Evolutionary conservation across 805 yeast genomes (phyloP), one percentile per base, ranked within the genome.

Genomic region (Yarrowia deformans): DNA sequence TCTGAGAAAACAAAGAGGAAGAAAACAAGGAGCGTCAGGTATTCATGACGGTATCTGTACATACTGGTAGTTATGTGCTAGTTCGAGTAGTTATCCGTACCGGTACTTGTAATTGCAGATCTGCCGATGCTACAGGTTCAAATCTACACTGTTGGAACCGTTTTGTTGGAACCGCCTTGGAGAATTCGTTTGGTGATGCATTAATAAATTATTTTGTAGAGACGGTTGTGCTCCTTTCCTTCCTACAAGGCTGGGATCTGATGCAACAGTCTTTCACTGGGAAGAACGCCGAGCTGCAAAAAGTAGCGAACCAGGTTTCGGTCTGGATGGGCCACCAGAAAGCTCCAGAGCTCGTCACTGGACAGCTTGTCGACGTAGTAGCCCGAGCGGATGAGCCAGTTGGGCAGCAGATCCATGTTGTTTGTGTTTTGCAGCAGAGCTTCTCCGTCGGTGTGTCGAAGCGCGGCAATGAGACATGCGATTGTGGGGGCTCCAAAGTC

Each of bases 361-460:
- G 52, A 29, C 19, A 60, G 40, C 8, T 32, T 45, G 34, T 60
- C 66, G 8, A 34, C 66, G 52, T 23, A 60, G 16, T 60, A 60
- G n/a, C 66, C 66, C 13, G 66, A 43, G 8, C 35, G 19, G 8
- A 60, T 60, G 14, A 60, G 52, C 66, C 66, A 60, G 34, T 43
- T 60, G 39, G 66, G 66, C 42, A 60, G 42, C 29, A 60, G 37
- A 32, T 58, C 50, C 64, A 58, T 43, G 18, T 34, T 58, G 19
- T 13, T 40, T 8, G 48, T 23, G 46, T 23, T 40, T 8, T 16
- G 10, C 18, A 56, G 16, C 48, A 42, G 16, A 8, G 16, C 34
- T 23, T 39, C 39, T 8, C 45, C 34, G 13, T 32, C 8, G 18
- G 54, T 49, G 8, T n/a, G 19, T 3, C 64, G 19, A 5, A 56